These are phyloP conservation scores for Chlamydomonas reinhardtii DNA, from an alignment of 163 green algal species.

Conservation along the genomic window DNA sequence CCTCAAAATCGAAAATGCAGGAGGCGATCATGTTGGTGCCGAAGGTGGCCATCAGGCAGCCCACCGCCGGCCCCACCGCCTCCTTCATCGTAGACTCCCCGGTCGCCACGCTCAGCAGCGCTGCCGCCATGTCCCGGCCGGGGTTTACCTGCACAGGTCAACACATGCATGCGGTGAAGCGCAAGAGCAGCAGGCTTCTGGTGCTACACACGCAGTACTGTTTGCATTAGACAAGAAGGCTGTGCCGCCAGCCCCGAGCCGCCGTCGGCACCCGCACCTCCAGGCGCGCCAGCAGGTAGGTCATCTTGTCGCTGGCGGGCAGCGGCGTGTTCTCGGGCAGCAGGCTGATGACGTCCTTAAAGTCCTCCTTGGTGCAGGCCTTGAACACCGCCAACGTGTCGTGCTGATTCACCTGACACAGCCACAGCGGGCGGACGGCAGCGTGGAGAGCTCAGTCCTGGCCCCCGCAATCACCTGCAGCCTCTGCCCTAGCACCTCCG, in stretches of 20 bases:
- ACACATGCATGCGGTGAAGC: not conserved
- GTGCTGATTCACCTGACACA: conserved; percentile 65
- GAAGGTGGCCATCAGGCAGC: conserved; percentile 83
- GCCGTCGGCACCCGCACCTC: conserved; percentile 53
- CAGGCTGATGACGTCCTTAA: conserved; percentile 77
- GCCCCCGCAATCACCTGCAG: too few relatives aligned
- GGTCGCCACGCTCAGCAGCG: conserved; percentile 36
- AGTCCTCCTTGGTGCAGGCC: conserved; percentile 75
- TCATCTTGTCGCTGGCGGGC: conserved; percentile 79
- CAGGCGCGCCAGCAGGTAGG: conserved; percentile 73
- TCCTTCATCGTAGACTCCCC: conserved; percentile 62
- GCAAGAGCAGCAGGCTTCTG: too few relatives aligned
- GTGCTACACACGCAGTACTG: too few relatives aligned
- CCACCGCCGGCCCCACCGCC: conserved; percentile 70
- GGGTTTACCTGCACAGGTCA: conserved; percentile 16
- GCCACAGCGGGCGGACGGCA: too few relatives aligned
- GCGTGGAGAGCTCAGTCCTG: not conserved
- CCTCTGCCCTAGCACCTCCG: too few relatives aligned
- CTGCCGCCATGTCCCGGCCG: conserved; percentile 33
- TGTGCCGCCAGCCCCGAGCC: too few relatives aligned
- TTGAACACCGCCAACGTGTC: conserved; percentile 78
- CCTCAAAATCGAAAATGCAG: conserved; percentile 82
- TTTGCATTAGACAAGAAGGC: too few relatives aligned
- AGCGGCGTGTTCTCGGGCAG: conserved; percentile 79
- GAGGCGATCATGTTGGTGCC: conserved; percentile 81